Evolutionary conservation across 345 rosid species (phyloP).

Genomic region (Triadica sebifera): DNA sequence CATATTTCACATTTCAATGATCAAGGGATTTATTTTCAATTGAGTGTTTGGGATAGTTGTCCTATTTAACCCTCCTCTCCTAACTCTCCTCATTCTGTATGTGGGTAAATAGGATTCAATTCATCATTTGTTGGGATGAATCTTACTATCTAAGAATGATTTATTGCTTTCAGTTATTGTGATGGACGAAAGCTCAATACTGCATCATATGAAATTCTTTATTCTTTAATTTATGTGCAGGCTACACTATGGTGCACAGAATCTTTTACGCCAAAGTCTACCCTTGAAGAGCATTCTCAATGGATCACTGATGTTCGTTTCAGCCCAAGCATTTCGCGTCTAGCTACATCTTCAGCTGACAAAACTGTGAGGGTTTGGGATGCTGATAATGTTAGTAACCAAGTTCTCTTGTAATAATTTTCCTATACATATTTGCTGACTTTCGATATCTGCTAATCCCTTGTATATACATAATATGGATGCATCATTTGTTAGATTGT

Average conservation of each 20-base stretch:
- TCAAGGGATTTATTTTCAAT: background rate
- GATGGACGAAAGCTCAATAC: background rate
- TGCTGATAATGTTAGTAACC: slow-evolving; percentile 49
- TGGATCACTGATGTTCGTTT: slow-evolving; percentile 70
- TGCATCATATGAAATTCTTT: background rate
- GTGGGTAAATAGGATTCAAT: background rate
- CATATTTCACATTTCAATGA: background rate
- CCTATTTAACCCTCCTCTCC: background rate
- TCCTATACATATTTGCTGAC: background rate
- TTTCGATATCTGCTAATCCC: background rate
- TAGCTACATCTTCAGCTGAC: slow-evolving; percentile 72
- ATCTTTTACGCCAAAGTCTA: slow-evolving; percentile 43
- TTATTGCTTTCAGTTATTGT: background rate
- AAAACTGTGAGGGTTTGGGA: slow-evolving; percentile 73
- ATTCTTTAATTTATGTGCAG: slow-evolving; percentile 27
- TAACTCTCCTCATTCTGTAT: background rate
- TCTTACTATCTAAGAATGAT: background rate
- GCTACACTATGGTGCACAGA: slow-evolving; percentile 63
- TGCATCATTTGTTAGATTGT: background rate
- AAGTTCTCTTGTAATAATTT: background rate
- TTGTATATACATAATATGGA: background rate
- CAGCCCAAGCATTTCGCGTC: slow-evolving; percentile 53
- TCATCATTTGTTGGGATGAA: background rate
- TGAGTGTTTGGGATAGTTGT: background rate
- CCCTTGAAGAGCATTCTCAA: slow-evolving; percentile 58